Evolutionary conservation across 2,329 filamentous ascomycete genomes (phyloP).

Genomic region (Pseudogymnoascus sp.): DNA sequence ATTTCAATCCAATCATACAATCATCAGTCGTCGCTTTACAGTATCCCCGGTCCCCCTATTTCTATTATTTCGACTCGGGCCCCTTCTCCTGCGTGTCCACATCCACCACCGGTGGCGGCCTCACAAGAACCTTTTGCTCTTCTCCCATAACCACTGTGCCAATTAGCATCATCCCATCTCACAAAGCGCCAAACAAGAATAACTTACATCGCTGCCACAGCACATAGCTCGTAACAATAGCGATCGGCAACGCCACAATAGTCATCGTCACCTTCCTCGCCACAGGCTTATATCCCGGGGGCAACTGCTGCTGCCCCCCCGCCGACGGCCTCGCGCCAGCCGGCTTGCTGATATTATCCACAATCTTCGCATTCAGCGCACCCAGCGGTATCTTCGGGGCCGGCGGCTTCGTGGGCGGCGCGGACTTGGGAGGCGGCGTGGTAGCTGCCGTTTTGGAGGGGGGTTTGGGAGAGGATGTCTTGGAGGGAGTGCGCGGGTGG

Average conservation of each 20-base stretch:
- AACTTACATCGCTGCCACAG: slow-evolving; percentile 28
- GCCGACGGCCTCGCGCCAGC: slow-evolving; percentile 23
- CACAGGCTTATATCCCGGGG: slow-evolving; percentile 23
- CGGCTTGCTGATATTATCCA: slow-evolving; percentile 23
- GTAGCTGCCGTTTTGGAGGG: not conserved
- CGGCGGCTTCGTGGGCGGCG: not conserved
- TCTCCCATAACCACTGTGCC: slow-evolving; percentile 18
- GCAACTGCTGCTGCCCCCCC: slow-evolving; percentile 18
- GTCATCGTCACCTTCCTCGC: slow-evolving; percentile 26
- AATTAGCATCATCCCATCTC: not conserved
- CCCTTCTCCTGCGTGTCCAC: not conserved
- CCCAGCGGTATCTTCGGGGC: not conserved
- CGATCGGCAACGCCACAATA: slow-evolving; percentile 28
- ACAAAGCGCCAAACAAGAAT: not conserved
- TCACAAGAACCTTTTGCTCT: slow-evolving; percentile 18
- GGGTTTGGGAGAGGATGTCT: not conserved
- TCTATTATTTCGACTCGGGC: not conserved
- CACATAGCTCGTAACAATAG: slow-evolving; percentile 28
- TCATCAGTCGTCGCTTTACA: not conserved
- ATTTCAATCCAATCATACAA: slow-evolving; percentile 2
- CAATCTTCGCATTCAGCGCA: slow-evolving; percentile 25
- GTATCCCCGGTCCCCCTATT: not conserved
- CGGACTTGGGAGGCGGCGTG: not conserved
- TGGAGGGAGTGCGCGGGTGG: not conserved
- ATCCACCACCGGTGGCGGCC: not conserved